These are phyloP conservation scores for Kockiozyma suomiensis DNA, from an alignment of 805 yeast genomes.

Conservation along the genomic window DNA sequence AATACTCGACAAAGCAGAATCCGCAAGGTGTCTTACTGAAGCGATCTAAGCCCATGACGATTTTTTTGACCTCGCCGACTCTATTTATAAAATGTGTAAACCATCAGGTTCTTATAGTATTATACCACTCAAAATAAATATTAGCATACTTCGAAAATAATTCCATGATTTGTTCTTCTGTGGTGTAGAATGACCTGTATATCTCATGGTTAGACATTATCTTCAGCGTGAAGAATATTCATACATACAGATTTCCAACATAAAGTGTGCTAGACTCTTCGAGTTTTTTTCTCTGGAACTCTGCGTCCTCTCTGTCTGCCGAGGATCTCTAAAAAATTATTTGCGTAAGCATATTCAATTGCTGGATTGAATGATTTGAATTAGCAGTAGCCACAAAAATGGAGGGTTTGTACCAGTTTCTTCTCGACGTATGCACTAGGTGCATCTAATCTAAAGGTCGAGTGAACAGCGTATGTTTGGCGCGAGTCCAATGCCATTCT, in stretches of 20 bases:
- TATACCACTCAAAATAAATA: too few species aligned
- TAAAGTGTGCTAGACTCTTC: conserved; percentile 75
- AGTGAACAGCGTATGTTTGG: background rate
- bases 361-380: too few species aligned
- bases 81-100: conserved; percentile 11
- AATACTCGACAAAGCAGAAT: conserved; percentile 87
- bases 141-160: conserved; percentile 73
- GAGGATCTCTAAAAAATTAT: background rate
- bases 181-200: conserved; percentile 70
- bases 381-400: too few species aligned
- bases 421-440: conserved; percentile 28
- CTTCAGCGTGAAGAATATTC: background rate
- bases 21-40: conserved; percentile 94
- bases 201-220: background rate
- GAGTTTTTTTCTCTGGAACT: conserved; percentile 48
- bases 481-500: too few species aligned
- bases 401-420: conserved; percentile 7
- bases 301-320: conserved; percentile 32
- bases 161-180: conserved; percentile 93
- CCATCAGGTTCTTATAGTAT: too few species aligned
- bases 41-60: conserved; percentile 93
- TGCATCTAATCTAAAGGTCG: conserved; percentile 26
- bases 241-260: conserved; percentile 70
- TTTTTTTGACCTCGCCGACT: conserved; percentile 69
- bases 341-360: too few species aligned